These are phyloP conservation scores for Cladosporium phlei DNA, from an alignment of 2,329 filamentous ascomycete species.

Conservation along the genomic window DNA sequence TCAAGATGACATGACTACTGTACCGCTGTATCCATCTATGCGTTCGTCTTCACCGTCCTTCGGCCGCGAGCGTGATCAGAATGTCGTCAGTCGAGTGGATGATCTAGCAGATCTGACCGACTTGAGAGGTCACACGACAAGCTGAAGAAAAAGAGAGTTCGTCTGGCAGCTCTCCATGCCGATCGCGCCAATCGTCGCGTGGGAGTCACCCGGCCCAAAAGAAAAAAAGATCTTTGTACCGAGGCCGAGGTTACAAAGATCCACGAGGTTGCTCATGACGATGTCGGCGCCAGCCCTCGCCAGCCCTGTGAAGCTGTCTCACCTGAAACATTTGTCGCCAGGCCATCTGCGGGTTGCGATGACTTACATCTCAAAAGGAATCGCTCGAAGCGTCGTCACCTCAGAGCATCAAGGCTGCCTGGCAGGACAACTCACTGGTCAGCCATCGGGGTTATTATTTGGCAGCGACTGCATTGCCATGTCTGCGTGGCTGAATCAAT, in stretches of 20 bases:
- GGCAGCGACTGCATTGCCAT: too few relatives aligned
- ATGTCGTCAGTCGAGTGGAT: slow-evolving; percentile 7
- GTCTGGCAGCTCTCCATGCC: slow-evolving; percentile 1
- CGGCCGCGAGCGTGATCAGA: not conserved
- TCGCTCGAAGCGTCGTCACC: not conserved
- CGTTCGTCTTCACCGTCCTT: too few relatives aligned
- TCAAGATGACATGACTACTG: too few relatives aligned
- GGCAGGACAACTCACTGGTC: too few relatives aligned
- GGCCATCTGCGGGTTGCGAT: too few relatives aligned
- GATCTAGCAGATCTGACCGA: slow-evolving; percentile 1
- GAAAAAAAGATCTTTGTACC: not conserved
- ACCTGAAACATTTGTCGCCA: not conserved
- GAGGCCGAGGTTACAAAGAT: too few relatives aligned
- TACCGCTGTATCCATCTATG: too few relatives aligned
- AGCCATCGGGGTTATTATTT: too few relatives aligned
- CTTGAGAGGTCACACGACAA: slow-evolving; percentile 1
- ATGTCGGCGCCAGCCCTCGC: slow-evolving; percentile 1
- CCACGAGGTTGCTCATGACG: slow-evolving; percentile 11
- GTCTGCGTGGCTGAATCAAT: not conserved
- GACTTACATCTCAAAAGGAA: too few relatives aligned
- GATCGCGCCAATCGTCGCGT: not conserved
- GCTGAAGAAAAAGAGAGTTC: slow-evolving; percentile 5
- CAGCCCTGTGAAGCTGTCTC: not conserved
- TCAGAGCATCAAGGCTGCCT: too few relatives aligned
- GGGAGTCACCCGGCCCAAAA: not conserved